Evolutionary conservation across 73 alveolate genomes (phyloP).

Genomic region (Effrenium voratum): DNA sequence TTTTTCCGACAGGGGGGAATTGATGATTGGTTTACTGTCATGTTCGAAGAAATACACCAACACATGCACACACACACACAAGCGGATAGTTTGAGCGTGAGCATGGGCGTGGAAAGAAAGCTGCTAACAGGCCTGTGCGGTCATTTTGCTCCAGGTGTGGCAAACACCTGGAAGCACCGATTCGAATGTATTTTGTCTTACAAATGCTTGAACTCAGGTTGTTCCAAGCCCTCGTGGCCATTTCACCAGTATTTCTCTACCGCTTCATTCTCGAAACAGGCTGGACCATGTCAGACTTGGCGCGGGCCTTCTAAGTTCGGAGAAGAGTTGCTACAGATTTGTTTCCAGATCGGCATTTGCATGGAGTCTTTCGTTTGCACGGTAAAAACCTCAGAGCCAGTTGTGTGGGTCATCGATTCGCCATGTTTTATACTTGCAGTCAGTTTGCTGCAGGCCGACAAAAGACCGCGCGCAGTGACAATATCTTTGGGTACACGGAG

Average conservation of each 20-base stretch:
- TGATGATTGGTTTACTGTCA: background rate
- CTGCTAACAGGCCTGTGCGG: background rate
- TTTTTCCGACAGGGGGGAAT: background rate
- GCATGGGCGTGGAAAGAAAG: background rate
- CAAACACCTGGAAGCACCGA: background rate
- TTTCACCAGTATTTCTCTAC: conserved; percentile 13
- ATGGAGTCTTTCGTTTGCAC: background rate
- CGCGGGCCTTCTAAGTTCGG: too few relatives aligned
- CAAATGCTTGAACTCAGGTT: too few relatives aligned
- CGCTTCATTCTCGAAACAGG: conserved; percentile 52
- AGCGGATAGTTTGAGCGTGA: background rate
- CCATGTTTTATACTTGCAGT: background rate
- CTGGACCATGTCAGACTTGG: background rate
- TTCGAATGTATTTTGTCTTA: too few relatives aligned
- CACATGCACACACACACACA: background rate
- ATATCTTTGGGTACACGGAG: background rate
- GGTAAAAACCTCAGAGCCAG: background rate
- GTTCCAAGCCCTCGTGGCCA: conserved; percentile 12
- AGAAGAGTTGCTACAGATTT: background rate
- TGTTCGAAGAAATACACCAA: background rate
- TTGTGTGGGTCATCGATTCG: background rate
- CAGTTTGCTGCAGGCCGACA: background rate
- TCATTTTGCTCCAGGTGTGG: background rate
- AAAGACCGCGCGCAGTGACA: background rate
- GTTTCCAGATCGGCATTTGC: background rate